Evolutionary conservation across 2,329 filamentous ascomycete genomes (phyloP), one percentile per base, ranked within the genome.

Genomic region (Talaromyces sp.): DNA sequence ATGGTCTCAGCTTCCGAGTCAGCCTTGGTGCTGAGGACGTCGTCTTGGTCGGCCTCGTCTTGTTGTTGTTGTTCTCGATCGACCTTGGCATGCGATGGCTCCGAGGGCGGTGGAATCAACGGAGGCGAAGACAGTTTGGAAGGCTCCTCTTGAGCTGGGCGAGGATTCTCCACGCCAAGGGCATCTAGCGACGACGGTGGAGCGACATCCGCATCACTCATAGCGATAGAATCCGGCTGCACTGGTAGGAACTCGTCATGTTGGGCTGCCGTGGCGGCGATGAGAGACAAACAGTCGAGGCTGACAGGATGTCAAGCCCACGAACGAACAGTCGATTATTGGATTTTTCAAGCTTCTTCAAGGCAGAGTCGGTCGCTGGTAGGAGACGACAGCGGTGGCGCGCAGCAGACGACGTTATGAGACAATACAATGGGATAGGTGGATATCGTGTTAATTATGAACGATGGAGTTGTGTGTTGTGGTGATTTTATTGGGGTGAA

Each of bases 1-100:
- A 79, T 77, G 21, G 78, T 80, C 67, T 80, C 78, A 58, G 78
- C 78, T 69, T 80, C 78, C 51, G 77, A 80, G 66, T 80, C 78
- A 54, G 75, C 75, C 68, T 69, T 75, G 61, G 73, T 74, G 61
- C 75, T 74, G 58, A 67, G 67, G 26, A 69, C 69, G 29, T 69
- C 75, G 59, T 78, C 72, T 54, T 65, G 69, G 51, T 74, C 70
- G 54, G 63, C 67, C 54, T 68, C 67, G 57, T 38, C 3, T 35
- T 35, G 12, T 38, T 35, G 32, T 11, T 46, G 41, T 46, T 46
- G n/a, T 46, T 24, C 19, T 46, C 61, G 59, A 58, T 69, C 66
- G 62, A 66, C 62, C 61, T 66, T 64, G 53, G 59, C 67, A 65
- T 51, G 48, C 24, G 52, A 58, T 14, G 67, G 62, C 58, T 63